Evolutionary conservation across 2,329 filamentous ascomycete species (phyloP), one percentile per base, ranked within the genome.

Genomic region (Fusarium nodosum): DNA sequence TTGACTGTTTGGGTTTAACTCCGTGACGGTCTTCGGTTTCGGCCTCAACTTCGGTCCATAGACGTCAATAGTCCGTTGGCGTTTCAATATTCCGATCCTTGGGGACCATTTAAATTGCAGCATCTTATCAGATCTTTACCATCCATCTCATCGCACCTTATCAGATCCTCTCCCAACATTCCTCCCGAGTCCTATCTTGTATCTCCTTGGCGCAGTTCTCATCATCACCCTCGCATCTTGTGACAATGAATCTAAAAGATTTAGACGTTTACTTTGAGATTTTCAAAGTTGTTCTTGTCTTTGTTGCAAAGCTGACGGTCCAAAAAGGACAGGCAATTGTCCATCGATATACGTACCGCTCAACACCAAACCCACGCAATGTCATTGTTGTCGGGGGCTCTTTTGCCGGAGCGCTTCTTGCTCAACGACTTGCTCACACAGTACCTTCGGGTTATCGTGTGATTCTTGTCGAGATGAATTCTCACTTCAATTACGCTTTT

Each of bases 401-500:
- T 2, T 72, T 67, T 22, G 68, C 62, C 0, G 69, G 69, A 3
- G 42, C 46, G 3, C 24, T 67, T 10, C 16, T 66, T 18, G 66
- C 56, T 1, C 66, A 68, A 3, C 66, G 56, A 0, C 33, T 70
- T 0, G 26, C 42, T 15, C 59, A 72, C 7, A 59, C 53, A 0
- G 26, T 72, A 0, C 69, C 66, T 1, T 69, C 69, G 0, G 69
- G 69, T 0, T 72, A 60, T 16, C 47, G 69, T 1, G 66, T 70
- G 0, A 16, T 72, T 4, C 52, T 72, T 0, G 12, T 72, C 1
- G 69, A 72, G 22, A 69, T 67, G 22, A 48, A 70, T 6, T 67
- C 69, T 2, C 69, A 72, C 15, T 65, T 72, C 7, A 67, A 72
- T 42, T 52, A 61, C 30, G 56, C 66, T 0, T 72, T 72, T 20